These are phyloP conservation scores for Pythium graminicola DNA, from an alignment of 352 stramenopile genomes.

Conservation along the genomic window DNA sequence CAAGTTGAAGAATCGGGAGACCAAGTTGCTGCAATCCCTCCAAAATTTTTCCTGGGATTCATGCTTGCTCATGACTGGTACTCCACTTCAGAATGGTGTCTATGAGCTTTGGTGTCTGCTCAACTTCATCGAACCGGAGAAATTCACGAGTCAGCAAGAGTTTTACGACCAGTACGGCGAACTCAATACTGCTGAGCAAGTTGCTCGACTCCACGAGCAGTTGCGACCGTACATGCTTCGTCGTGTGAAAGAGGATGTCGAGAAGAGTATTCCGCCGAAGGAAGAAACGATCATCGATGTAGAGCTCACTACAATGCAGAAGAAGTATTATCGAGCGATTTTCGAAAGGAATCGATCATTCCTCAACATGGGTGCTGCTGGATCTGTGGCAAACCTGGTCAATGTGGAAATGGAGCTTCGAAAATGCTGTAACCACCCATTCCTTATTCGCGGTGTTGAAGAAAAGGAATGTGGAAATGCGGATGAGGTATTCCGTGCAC, in stretches of 20 bases:
- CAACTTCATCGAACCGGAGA: constrained; percentile 95
- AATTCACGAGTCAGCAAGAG: constrained; percentile 89
- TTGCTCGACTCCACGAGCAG: constrained; percentile 87
- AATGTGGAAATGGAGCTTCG: constrained; percentile 91
- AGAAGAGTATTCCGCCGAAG: constrained; percentile 85
- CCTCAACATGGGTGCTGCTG: constrained; percentile 70
- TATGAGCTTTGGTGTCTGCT: constrained; percentile 98
- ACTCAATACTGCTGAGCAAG: constrained; percentile 77
- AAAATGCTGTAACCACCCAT: constrained; percentile 90
- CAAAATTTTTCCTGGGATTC: constrained; percentile 70
- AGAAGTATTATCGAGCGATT: constrained; percentile 87
- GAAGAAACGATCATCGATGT: constrained; percentile 90
- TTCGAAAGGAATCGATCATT: constrained; percentile 97
- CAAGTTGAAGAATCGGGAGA: constrained; percentile 83
- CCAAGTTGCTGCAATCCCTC: constrained; percentile 79
- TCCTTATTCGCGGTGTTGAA: constrained; percentile 91
- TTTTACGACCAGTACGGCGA: constrained; percentile 94
- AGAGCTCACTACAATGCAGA: constrained; percentile 86
- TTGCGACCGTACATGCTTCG: constrained; percentile 86
- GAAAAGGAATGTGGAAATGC: constrained; percentile 79
- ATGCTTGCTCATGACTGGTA: constrained; percentile 82
- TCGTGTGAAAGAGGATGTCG: constrained; percentile 87
- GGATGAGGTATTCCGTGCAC: constrained; percentile 51
- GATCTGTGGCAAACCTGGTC: constrained; percentile 86
- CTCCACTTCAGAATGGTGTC: constrained; percentile 96